Evolutionary conservation across 768 basidiomycete genomes (phyloP), one percentile per base, ranked within the genome.

Genomic region (Tulasnella sp.): DNA sequence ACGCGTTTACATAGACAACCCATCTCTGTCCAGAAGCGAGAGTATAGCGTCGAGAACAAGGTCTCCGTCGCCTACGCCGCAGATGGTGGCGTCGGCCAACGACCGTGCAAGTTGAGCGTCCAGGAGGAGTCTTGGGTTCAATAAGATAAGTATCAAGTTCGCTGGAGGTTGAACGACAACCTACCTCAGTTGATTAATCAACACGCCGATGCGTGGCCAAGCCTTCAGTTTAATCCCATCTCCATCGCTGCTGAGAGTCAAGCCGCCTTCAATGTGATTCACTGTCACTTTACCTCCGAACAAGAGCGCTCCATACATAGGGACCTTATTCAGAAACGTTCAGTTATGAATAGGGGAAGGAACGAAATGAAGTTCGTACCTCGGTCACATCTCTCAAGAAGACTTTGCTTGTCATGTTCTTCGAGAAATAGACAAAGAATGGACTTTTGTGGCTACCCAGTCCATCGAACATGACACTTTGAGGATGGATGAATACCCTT

Each of bases 381-480:
- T 97, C 93, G 1, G 94, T 96, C 7, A 92, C 95, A 85, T 96
- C 96, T 69, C 95, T 89, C 82, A 98, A 84, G 85, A 93, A 98
- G 0, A 95, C 88, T 85, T 98, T 97, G 24, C 88, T 92, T 16
- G 96, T 95, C 88, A 90, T 88, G 78, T 92, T 90, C 85, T 95
- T 94, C 83, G 91, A 89, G 86, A 96, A 97, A 85, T 94, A 98
- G 12, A 92, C 90, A 72, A 97, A 83, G 86, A 96, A 96, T 2
- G 93, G 93, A 22, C 91, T 89, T 79, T 91, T 93, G 92, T 96
- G 96, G 50, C 88, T 88, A 34, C 90, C 88, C 74, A 80, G 28
- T 78, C 90, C 90, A 41, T 88, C 88, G 84, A 98, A 98, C 28
- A 96, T 86, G 6, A 94, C 89, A 69, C 95, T 96, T 14, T 89